Base-by-base conservation (phyloP, 2,329 filamentous ascomycete species). In the Xylogone sp. region DNA sequence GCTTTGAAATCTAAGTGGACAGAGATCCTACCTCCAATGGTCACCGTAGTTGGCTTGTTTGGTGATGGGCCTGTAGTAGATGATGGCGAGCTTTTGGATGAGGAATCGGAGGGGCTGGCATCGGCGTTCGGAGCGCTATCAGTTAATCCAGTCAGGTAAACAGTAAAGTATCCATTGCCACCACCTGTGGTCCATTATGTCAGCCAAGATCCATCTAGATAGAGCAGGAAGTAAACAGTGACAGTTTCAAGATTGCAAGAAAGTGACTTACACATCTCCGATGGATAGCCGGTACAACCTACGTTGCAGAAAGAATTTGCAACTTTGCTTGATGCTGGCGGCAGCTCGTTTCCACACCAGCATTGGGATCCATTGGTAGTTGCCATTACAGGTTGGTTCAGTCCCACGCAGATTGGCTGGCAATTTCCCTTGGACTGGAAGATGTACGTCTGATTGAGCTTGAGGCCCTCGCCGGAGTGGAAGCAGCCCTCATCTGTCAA, bases 351-450 rank as follows among this genome's bases (percentile, higher is more conserved):
- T 47, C 63, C 63, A 48, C 65, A 68, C 49, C 56, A 67, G 52
- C 65, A 68, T n/a, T 57, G 54, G 6, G 43, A 54, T 9, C 42
- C 46, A 20, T 58, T 56, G 9, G 54, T 58, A n/a, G 58, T 62
- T 21, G 59, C 63, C 45, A 65, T 54, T 9, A 59, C 58, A 2
- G 58, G 43, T n/a, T 48, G 50, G 21, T 50, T 53, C 42, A 44
- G 6, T 3, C 50, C 54, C 18, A 55, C 50, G 50, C 63, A 66
- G 39, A 53, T 29, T 5, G 24, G 34, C 43, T 59, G 57, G 43
- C 62, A 68, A 13, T 56, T 57, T 39, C 62, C 64, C 10, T 53
- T 58, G 2, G 59, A 62, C 39, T 67, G 63, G 53, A 53, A 68
- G 7, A 45, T 53, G 18, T 57, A 50, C n/a, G 61, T 56, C 9